Evolutionary conservation across 2,329 filamentous ascomycete species (phyloP).

Genomic region (Sclerotinia subarctica): DNA sequence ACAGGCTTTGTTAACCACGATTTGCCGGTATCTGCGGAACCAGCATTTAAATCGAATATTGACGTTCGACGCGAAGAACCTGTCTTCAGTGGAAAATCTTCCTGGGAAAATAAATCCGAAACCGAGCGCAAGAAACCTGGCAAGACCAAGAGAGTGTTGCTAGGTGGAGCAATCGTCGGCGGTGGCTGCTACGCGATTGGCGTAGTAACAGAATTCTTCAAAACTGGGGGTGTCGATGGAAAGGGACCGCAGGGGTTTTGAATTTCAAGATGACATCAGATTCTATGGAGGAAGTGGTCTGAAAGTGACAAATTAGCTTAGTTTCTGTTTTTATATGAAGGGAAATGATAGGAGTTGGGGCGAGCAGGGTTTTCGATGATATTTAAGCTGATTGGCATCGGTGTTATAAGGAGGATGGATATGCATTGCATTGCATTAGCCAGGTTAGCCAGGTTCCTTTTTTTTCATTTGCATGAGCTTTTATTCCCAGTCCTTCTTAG

Average conservation of each 20-base stretch:
- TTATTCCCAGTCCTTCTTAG: neutral
- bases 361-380: neutral
- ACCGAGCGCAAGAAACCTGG: constrained; percentile 40
- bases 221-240: constrained; percentile 47
- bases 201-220: constrained; percentile 56
- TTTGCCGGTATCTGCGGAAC: constrained; percentile 38
- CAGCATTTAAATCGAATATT: constrained; percentile 45
- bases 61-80: constrained; percentile 48
- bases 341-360: constrained; percentile 12
- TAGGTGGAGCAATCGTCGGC: constrained; percentile 54
- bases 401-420: constrained; percentile 12
- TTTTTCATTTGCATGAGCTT: neutral
- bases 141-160: constrained; percentile 46
- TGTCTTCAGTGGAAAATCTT: constrained; percentile 46
- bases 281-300: neutral
- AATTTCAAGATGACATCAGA: neutral
- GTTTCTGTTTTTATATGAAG: neutral
- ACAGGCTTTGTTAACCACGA: constrained; percentile 66
- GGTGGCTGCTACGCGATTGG: constrained; percentile 57
- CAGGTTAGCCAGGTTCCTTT: neutral
- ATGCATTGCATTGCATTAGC: constrained; percentile 16
- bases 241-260: constrained; percentile 38
- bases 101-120: constrained; percentile 33
- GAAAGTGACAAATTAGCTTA: neutral
- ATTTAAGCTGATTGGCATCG: constrained; percentile 15